Percentiles rank a stretch among this genome's conserved stretches.
phyloP scores from a whole-genome alignment of 208 protist species.

The Wallacemonas sp. region DNA sequence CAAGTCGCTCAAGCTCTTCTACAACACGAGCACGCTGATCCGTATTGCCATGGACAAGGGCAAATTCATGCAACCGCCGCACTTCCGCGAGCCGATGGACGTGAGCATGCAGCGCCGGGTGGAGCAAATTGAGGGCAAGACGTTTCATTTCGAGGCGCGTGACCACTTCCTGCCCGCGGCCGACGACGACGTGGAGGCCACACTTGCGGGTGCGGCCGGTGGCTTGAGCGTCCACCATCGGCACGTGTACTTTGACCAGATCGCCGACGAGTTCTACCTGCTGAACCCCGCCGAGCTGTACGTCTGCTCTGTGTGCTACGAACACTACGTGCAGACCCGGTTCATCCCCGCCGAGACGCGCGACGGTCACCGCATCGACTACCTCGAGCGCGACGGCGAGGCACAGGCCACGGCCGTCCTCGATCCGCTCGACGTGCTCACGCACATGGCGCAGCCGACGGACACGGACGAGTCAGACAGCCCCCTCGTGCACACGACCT shows the following conservation, averaged over 20 bases:
- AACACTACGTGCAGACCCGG: constrained; percentile 69
- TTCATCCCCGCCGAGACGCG: constrained; percentile 41
- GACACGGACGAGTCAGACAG: constrained; percentile 46
- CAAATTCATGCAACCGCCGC: constrained; percentile 85
- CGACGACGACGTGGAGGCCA: constrained; percentile 1
- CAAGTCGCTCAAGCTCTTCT: constrained; percentile 68
- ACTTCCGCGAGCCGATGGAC: constrained; percentile 85
- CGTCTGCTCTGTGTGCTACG: constrained; percentile 82
- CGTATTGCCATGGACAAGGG: constrained; percentile 79
- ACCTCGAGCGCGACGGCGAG: constrained; percentile 31
- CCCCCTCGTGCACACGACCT: constrained; percentile 61
- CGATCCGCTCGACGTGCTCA: constrained; percentile 77
- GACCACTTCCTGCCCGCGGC: constrained; percentile 25
- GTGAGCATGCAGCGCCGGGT: constrained; percentile 36
- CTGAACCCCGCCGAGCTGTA: constrained; percentile 79
- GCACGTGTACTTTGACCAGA: constrained; percentile 86
- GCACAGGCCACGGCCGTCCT: constrained; percentile 38
- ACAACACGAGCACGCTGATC: constrained; percentile 88
- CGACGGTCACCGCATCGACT: constrained; percentile 24
- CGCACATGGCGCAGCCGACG: constrained; percentile 35
- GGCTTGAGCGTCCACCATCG: constrained; percentile 63
- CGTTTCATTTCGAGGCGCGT: constrained; percentile 59
- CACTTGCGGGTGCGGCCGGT: too few species aligned
- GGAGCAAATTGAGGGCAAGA: constrained; percentile 68
- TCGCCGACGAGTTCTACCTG: constrained; percentile 85